A percentile compares a stretch with the other conserved stretches of the same genome.
phyloP scores from a whole-genome alignment of 2,329 filamentous ascomycete genomes.

The Tolypocladium nubicola region DNA sequence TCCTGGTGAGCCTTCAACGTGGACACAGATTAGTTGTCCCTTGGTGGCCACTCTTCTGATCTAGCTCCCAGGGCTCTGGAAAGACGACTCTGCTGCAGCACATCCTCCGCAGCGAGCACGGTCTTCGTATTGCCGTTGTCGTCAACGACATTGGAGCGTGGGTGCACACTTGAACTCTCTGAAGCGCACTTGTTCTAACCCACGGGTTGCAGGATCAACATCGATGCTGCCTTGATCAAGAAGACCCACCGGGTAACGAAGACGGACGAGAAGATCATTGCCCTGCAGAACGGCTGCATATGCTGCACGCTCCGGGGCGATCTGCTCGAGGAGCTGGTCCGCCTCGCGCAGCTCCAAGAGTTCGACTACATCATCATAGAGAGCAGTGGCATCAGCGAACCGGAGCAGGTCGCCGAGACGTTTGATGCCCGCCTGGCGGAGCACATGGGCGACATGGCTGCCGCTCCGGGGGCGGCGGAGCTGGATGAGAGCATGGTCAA shows the following conservation, averaged over 20 bases:
- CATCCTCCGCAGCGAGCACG: constrained; percentile 56
- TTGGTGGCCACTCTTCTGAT: background rate
- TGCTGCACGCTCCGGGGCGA: constrained; percentile 67
- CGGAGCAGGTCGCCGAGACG: constrained; percentile 64
- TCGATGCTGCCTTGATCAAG: constrained; percentile 52
- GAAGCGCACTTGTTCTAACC: background rate
- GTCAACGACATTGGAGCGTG: constrained; percentile 61
- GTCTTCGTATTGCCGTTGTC: constrained; percentile 58
- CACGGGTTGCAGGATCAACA: constrained; percentile 38
- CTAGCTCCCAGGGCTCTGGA: constrained; percentile 44
- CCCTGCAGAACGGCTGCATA: constrained; percentile 64
- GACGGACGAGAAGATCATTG: constrained; percentile 53
- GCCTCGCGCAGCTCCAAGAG: constrained; percentile 46
- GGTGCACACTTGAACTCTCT: constrained; percentile 7
- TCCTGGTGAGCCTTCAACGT: constrained; percentile 12
- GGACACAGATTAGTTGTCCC: background rate
- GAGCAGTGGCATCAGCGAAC: constrained; percentile 62
- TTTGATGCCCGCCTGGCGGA: constrained; percentile 49
- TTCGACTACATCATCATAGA: constrained; percentile 67
- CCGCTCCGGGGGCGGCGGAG: constrained; percentile 15
- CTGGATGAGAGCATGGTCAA: constrained; percentile 24
- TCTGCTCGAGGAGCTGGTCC: constrained; percentile 57
- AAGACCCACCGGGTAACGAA: constrained; percentile 44
- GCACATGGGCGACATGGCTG: constrained; percentile 27
- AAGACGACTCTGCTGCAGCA: constrained; percentile 63